Evolutionary conservation across 164 flowering plant genomes (phyloP).

Genomic region (Buxus sempervirens): DNA sequence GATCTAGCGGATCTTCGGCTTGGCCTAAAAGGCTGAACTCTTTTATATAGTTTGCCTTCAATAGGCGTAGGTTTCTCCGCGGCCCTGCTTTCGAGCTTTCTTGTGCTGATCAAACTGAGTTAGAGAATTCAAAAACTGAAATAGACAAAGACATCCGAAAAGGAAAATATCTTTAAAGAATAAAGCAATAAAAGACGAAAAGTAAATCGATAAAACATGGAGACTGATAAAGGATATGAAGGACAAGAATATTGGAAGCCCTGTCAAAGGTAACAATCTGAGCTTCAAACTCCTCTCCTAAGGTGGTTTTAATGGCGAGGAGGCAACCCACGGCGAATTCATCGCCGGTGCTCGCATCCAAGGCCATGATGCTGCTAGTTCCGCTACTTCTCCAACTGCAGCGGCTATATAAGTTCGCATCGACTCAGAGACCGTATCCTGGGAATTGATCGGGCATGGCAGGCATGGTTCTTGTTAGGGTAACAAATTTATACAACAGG

Average conservation of each 20-base stretch:
- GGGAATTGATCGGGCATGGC: too few relatives aligned
- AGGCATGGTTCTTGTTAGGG: too few relatives aligned
- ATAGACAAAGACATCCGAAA: neutral
- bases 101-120: conserved; percentile 40
- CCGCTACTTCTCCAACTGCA: too few relatives aligned
- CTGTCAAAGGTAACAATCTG: conserved; percentile 79
- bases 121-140: conserved; percentile 28
- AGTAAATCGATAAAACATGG: neutral
- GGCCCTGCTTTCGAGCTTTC: conserved; percentile 66
- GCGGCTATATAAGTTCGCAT: too few relatives aligned
- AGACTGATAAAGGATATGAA: conserved; percentile 70
- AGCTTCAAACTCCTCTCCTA: conserved; percentile 80
- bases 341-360: conserved; percentile 29
- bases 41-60: conserved; percentile 80
- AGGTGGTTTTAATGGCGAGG: conserved; percentile 70
- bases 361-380: conserved; percentile 8
- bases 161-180: neutral
- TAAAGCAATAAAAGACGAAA: neutral
- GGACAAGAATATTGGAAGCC: conserved; percentile 77
- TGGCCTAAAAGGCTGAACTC: conserved; percentile 65
- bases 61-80: conserved; percentile 53
- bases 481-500: too few relatives aligned
- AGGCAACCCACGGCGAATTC: conserved; percentile 76
- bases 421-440: too few relatives aligned
- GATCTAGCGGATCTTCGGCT: conserved; percentile 73